These are phyloP conservation scores for Mucor irregularis DNA, from an alignment of 371 early-diverging fungal species.

Conservation along the genomic window DNA sequence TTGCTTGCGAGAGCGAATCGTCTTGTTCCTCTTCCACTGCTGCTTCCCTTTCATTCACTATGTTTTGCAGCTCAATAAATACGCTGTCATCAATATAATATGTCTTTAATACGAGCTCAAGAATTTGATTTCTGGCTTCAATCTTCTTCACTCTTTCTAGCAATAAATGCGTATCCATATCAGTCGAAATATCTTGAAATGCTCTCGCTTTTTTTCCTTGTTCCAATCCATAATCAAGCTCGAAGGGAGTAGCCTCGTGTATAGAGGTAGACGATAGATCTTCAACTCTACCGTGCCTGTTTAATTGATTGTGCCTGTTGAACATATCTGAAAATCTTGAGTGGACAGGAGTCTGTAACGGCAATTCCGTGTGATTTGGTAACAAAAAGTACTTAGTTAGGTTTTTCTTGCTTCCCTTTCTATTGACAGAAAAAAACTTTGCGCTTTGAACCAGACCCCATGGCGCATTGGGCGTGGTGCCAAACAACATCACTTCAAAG, in stretches of 20 bases:
- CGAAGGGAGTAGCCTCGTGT: too few relatives aligned
- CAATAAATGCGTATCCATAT: too few relatives aligned
- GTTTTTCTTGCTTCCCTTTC: not conserved
- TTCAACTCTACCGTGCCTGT: too few relatives aligned
- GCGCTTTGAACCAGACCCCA: slow-evolving; percentile 42
- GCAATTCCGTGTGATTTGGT: slow-evolving; percentile 19
- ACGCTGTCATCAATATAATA: slow-evolving; percentile 24
- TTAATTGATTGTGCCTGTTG: slow-evolving; percentile 10
- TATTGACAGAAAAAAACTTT: slow-evolving; percentile 14
- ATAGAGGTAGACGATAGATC: too few relatives aligned
- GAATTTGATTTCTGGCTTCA: slow-evolving; percentile 19
- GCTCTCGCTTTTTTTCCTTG: too few relatives aligned
- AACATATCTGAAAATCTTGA: slow-evolving; percentile 21
- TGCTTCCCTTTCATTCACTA: too few relatives aligned
- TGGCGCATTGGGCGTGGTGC: slow-evolving; percentile 33
- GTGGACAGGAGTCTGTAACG: slow-evolving; percentile 34
- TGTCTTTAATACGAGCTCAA: slow-evolving; percentile 17
- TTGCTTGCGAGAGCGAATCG: too few relatives aligned
- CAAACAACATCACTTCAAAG: slow-evolving; percentile 35
- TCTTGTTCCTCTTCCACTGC: too few relatives aligned
- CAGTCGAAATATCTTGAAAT: too few relatives aligned
- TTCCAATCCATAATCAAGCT: too few relatives aligned
- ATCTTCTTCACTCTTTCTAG: slow-evolving; percentile 8
- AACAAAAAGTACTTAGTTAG: slow-evolving; percentile 22
- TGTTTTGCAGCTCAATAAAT: slow-evolving; percentile 17